Conservation (phyloP, 192 early-diverging fungal species). For the Piromyces sp. region DNA sequence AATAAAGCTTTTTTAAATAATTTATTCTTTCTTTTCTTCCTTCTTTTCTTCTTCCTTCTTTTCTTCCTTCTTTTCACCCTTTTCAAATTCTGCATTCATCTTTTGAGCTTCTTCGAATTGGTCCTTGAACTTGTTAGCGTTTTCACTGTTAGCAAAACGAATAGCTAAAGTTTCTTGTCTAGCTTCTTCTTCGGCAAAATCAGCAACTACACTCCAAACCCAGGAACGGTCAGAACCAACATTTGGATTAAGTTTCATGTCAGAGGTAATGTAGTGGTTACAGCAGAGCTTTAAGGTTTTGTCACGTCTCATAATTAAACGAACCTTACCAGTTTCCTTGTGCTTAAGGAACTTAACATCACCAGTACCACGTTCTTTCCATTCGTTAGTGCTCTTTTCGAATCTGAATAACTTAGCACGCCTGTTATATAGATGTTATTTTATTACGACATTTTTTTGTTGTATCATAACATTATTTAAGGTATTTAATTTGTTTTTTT, state of each 20-base stretch:
- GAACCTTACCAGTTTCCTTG: constrained; percentile 73
- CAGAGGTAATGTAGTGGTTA: constrained; percentile 81
- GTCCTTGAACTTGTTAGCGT: constrained; percentile 83
- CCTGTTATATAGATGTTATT: too few species aligned
- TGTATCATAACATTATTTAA: too few species aligned
- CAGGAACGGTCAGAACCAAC: constrained; percentile 97
- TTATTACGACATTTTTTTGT: too few species aligned
- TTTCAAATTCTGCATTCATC: constrained; percentile 20
- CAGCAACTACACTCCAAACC: constrained; percentile 85
- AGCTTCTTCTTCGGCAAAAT: constrained; percentile 79
- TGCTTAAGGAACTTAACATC: constrained; percentile 92
- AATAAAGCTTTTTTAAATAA: neutral
- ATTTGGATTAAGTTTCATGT: constrained; percentile 82
- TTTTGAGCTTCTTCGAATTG: constrained; percentile 60
- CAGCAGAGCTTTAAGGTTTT: constrained; percentile 98
- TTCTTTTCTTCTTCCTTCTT: constrained; percentile 3
- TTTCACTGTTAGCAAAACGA: constrained; percentile 87
- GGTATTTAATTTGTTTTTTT: too few species aligned
- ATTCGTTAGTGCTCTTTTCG: constrained; percentile 74
- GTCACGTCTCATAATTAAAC: constrained; percentile 96
- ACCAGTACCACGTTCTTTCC: constrained; percentile 99
- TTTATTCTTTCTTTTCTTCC: neutral
- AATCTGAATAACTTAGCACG: constrained; percentile 96
- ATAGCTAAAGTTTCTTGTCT: constrained; percentile 77
- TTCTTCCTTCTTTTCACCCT: constrained; percentile 12